Base-by-base conservation (phyloP, 805 yeast genomes). In the Candida quercuum region DNA sequence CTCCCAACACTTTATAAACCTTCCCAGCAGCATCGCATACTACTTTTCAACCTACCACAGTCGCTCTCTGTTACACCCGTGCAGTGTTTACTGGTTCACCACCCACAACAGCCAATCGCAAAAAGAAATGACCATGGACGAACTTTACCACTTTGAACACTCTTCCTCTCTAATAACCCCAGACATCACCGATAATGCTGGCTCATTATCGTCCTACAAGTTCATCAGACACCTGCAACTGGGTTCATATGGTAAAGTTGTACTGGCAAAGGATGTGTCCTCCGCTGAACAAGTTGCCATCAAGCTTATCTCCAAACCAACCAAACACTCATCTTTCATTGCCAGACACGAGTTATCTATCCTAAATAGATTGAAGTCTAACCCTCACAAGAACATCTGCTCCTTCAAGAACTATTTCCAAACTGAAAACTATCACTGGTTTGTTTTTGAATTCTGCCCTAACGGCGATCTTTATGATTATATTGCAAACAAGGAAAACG, bases 391-490 rank as follows among this genome's bases (percentile, higher is more conserved):
- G 19, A 71, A 77, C 56, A 67, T 82, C 28, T 79, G 86, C 49
- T 69, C 73, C 38, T 58, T 83, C 47, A 47, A 78, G 18, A 79
- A 80, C 43, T 61, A 63, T 42, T 77, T 79, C 46, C 81, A 78
- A 48, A 71, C 82, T 12, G 58, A 63, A 6, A 60, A 67, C 16
- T 70, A 69, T 46, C 68, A 71, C 42, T 69, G 76, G 16, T 52
- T 83, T 46, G 81, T 80, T 13, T 64, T 83, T 51, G 89, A 83
- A 56, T 80, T 74, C 55, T 79, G 84, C 44, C 67, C 72, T 28
- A 66, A 71, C 34, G 88, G 88, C 24, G 89, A 82, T 46, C 59
- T 82, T 35, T 80, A 80, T 51, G 89, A 82, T 51, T 65, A 60
- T 36, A 49, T 67, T 31, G 57, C 59, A 22, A 43, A 47, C 28